phyloP scores from a whole-genome alignment of 1,284 basidiomycete genomes.

The Malassezia psittaci region DNA sequence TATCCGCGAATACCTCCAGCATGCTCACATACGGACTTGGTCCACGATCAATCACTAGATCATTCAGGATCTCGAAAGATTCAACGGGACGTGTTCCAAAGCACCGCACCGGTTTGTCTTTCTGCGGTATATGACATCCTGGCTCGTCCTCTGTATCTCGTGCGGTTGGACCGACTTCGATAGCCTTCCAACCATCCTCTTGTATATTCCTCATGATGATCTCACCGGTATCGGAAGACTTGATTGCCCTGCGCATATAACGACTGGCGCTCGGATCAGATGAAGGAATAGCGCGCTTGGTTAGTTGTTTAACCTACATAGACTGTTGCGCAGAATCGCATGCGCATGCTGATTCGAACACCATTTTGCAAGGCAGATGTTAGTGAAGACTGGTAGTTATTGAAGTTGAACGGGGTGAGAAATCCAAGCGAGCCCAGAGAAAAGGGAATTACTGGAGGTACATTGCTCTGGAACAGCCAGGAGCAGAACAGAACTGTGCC shows the following conservation, averaged over 20 bases:
- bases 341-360: constrained; percentile 91
- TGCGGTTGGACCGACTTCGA: constrained; percentile 24
- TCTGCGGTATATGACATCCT: constrained; percentile 46
- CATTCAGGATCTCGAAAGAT: constrained; percentile 95
- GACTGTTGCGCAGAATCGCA: constrained; percentile 98
- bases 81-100: constrained; percentile 89
- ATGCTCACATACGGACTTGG: constrained; percentile 95
- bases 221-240: constrained; percentile 39
- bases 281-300: constrained; percentile 36
- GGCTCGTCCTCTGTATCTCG: not conserved
- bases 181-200: constrained; percentile 38
- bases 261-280: constrained; percentile 12
- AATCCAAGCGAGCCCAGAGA: constrained; percentile 97
- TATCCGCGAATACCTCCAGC: constrained; percentile 93
- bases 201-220: constrained; percentile 41
- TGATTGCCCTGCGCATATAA: constrained; percentile 33
- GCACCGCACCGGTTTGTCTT: constrained; percentile 96
- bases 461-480: constrained; percentile 96
- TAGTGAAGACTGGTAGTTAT: constrained; percentile 74
- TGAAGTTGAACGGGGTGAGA: constrained; percentile 94
- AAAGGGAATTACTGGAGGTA: constrained; percentile 92
- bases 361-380: constrained; percentile 82
- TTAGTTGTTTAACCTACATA: constrained; percentile 51
- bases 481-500: constrained; percentile 98
- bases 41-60: constrained; percentile 92